A percentile compares a stretch with the other conserved stretches of the same genome.
phyloP scores from a whole-genome alignment of 1,284 basidiomycete genomes.

The Ustilago bromivora region DNA sequence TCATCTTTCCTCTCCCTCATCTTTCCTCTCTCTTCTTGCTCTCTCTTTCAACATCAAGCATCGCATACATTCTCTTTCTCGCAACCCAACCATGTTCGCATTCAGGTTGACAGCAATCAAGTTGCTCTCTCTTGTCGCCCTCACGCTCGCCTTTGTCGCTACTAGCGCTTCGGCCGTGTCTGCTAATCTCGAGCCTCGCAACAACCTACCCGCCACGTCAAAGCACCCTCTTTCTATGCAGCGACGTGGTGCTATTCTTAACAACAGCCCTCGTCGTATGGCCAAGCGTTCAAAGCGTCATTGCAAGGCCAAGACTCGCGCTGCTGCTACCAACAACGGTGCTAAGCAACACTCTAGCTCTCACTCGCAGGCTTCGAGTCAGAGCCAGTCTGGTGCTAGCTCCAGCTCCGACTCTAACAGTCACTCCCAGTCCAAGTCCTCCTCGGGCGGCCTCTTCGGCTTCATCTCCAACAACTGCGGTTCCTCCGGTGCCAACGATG shows the following conservation, averaged over 20 bases:
- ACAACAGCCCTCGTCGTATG: conserved; percentile 12
- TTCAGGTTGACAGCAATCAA: conserved; percentile 40
- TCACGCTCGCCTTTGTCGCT: conserved; percentile 40
- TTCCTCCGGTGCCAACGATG: conserved; percentile 32
- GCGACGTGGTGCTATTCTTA: conserved; percentile 45
- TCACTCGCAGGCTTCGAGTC: conserved; percentile 6
- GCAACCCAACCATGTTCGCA: background rate
- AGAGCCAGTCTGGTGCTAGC: conserved; percentile 10
- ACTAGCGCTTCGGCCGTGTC: conserved; percentile 33
- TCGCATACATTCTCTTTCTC: background rate
- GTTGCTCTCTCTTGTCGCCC: conserved; percentile 45
- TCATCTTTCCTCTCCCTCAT: background rate
- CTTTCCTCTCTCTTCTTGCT: background rate
- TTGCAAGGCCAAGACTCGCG: conserved; percentile 40
- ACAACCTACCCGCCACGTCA: conserved; percentile 44
- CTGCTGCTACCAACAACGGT: conserved; percentile 25
- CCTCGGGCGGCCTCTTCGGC: conserved; percentile 43
- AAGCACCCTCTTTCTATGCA: conserved; percentile 49
- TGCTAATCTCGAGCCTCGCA: conserved; percentile 21
- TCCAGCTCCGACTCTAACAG: conserved; percentile 8
- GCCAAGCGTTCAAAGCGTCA: conserved; percentile 36
- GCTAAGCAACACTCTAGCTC: conserved; percentile 28
- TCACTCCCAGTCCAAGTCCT: conserved; percentile 5
- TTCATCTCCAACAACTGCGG: conserved; percentile 34
- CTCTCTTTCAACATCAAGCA: conserved; percentile 18